Percentiles rank a stretch among this genome's conserved stretches.
These are phyloP conservation scores for Oryza meyeriana DNA, from an alignment of 176 grass and related monocot species.

Conservation along the genomic window DNA sequence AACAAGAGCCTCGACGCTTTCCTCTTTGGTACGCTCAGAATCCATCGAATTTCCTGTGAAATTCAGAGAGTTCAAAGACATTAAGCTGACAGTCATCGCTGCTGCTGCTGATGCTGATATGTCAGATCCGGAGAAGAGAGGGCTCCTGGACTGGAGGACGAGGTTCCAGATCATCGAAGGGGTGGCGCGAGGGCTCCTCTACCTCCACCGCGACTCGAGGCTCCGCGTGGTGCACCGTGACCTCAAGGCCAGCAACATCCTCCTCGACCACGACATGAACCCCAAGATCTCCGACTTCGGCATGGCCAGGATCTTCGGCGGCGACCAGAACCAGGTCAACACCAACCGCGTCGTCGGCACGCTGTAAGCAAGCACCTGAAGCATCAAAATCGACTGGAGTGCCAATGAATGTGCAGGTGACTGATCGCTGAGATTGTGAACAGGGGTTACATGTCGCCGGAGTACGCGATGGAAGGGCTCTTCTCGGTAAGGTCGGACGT, in stretches of 20 bases:
- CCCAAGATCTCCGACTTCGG: slow-evolving; percentile 78
- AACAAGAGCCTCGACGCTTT: slow-evolving; percentile 68
- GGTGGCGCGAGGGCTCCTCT: slow-evolving; percentile 53
- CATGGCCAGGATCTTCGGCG: slow-evolving; percentile 70
- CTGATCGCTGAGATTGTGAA: not conserved
- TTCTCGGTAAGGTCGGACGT: slow-evolving; percentile 70
- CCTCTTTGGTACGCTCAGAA: slow-evolving; percentile 42
- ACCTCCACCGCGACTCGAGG: slow-evolving; percentile 67
- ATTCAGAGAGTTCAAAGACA: not conserved
- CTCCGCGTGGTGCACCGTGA: slow-evolving; percentile 61
- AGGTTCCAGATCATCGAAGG: slow-evolving; percentile 51
- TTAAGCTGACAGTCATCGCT: not conserved
- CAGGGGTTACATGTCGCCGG: slow-evolving; percentile 71
- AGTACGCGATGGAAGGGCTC: slow-evolving; percentile 70
- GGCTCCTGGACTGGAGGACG: slow-evolving; percentile 45
- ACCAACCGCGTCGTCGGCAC: slow-evolving; percentile 68
- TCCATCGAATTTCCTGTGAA: not conserved
- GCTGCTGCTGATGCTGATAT: not conserved
- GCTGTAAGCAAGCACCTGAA: slow-evolving; percentile 6
- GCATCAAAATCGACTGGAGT: no score
- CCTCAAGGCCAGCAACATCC: slow-evolving; percentile 72
- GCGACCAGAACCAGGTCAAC: slow-evolving; percentile 56
- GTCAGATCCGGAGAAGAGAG: slow-evolving; percentile 44
- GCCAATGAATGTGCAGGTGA: no score
- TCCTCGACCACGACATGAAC: slow-evolving; percentile 61